A percentile compares a stretch with the other conserved stretches of the same genome.
Conservation (phyloP, 2,329 filamentous ascomycete species). For the Rutstroemia sp. region DNA sequence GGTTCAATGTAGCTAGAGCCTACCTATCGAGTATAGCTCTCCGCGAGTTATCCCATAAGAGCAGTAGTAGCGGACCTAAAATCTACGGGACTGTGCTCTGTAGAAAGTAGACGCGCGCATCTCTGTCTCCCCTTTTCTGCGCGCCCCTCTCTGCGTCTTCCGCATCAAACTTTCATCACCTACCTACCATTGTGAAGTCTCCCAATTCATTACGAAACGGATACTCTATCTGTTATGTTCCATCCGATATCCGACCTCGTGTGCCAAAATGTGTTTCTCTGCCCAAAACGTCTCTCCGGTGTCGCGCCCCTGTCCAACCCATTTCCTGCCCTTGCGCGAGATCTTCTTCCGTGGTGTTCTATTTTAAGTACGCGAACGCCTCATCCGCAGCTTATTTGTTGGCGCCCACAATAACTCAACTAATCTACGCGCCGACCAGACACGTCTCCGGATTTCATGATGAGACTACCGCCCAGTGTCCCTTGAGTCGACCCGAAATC, state of each 20-base stretch:
- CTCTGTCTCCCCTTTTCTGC: not conserved
- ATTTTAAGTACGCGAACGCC: conserved; percentile 10
- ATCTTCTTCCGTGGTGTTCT: conserved; percentile 2
- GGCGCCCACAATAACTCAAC: conserved; percentile 1
- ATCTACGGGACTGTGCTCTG: not conserved
- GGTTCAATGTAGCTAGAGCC: too few species aligned
- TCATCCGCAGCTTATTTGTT: conserved; percentile 10
- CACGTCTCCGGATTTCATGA: conserved; percentile 6
- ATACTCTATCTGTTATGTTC: conserved; percentile 1
- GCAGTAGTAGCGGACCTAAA: too few species aligned
- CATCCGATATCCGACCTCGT: conserved; percentile 1
- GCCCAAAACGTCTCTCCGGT: not conserved
- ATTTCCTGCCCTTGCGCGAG: not conserved
- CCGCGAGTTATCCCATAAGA: too few species aligned
- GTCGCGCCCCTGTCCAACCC: not conserved
- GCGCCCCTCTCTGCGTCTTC: not conserved
- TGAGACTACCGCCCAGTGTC: conserved; percentile 12
- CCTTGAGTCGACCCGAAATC: not conserved
- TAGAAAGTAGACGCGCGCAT: conserved; percentile 6
- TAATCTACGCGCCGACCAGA: conserved; percentile 7
- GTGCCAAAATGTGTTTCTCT: conserved; percentile 1
- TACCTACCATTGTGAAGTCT: conserved; percentile 5
- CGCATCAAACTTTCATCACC: not conserved
- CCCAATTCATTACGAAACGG: conserved; percentile 5
- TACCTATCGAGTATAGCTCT: too few species aligned